A percentile compares a stretch with the other conserved stretches of the same genome.
These are phyloP conservation scores for Boletus reticulatus DNA, from an alignment of 768 basidiomycete species.

Conservation along the genomic window DNA sequence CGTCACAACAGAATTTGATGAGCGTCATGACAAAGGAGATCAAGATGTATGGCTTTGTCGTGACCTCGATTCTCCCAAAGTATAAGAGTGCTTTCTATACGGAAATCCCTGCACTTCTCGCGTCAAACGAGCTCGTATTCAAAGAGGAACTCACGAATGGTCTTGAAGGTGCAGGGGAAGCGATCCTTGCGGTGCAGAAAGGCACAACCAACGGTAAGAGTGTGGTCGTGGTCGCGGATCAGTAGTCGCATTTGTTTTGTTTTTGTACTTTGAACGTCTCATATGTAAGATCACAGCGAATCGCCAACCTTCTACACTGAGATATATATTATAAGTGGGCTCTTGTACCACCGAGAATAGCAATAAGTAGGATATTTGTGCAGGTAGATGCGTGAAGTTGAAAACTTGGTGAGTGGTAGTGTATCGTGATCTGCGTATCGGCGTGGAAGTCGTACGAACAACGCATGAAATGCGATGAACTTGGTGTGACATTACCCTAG, in stretches of 20 bases:
- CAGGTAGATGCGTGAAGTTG: constrained; percentile 5
- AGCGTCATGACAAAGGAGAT: neutral
- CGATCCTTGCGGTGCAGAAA: constrained; percentile 4
- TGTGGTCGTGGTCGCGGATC: neutral
- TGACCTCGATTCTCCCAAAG: neutral
- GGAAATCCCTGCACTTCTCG: neutral
- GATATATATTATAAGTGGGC: constrained; percentile 17
- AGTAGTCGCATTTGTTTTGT: neutral
- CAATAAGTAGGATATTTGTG: constrained; percentile 23
- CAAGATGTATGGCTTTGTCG: neutral
- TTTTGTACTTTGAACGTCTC: neutral
- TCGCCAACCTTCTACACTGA: neutral
- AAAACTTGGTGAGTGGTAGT: neutral
- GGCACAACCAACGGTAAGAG: constrained; percentile 2
- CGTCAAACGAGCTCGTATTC: neutral
- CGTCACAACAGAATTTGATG: neutral
- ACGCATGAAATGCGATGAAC: neutral
- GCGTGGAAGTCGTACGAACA: constrained; percentile 3
- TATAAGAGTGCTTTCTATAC: neutral
- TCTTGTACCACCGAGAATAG: constrained; percentile 14
- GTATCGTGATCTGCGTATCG: constrained; percentile 7
- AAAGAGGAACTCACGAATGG: neutral
- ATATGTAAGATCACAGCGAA: neutral
- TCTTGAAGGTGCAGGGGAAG: neutral
- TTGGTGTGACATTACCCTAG: neutral